A percentile compares a stretch with the other conserved stretches of the same genome.
Conservation (phyloP, 805 yeast species). For the Kuraishia hungarica region DNA sequence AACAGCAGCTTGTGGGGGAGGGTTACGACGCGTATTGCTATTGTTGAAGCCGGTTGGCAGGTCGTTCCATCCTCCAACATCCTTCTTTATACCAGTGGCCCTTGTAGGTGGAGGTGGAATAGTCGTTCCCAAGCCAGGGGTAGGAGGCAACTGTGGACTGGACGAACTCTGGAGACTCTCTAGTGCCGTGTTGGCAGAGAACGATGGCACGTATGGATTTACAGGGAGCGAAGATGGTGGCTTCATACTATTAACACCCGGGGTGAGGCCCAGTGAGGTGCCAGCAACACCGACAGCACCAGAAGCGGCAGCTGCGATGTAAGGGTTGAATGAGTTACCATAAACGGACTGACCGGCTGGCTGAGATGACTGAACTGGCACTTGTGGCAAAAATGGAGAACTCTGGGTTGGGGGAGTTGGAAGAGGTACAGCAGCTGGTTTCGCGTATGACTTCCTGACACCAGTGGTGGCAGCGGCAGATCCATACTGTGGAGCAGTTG, state of each 20-base stretch:
- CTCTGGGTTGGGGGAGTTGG: conserved; percentile 5
- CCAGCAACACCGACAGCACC: conserved; percentile 4
- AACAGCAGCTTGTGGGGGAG: conserved; percentile 15
- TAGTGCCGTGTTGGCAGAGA: conserved; percentile 24
- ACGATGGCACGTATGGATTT: conserved; percentile 16
- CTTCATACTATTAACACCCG: conserved; percentile 4
- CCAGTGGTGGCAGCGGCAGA: conserved; percentile 1
- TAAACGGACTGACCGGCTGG: not conserved
- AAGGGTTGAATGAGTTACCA: not conserved
- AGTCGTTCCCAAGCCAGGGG: conserved; percentile 9
- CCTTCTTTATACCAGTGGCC: conserved; percentile 26
- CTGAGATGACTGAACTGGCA: not conserved
- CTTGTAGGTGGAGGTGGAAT: conserved; percentile 11
- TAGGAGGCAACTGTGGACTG: conserved; percentile 8
- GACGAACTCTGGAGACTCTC: conserved; percentile 17
- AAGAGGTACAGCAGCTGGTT: conserved; percentile 3
- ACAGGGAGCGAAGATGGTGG: not conserved
- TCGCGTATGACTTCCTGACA: not conserved
- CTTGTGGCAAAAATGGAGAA: conserved; percentile 6
- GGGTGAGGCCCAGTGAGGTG: too few relatives aligned
- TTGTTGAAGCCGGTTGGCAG: conserved; percentile 34
- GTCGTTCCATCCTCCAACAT: conserved; percentile 68
- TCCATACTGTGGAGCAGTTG: not conserved
- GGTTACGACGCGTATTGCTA: conserved; percentile 14
- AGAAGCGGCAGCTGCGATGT: conserved; percentile 3